A percentile compares a stretch with the other conserved stretches of the same genome.
Conservation (phyloP, 805 yeast genomes). For the Ogataea trehalophila region DNA sequence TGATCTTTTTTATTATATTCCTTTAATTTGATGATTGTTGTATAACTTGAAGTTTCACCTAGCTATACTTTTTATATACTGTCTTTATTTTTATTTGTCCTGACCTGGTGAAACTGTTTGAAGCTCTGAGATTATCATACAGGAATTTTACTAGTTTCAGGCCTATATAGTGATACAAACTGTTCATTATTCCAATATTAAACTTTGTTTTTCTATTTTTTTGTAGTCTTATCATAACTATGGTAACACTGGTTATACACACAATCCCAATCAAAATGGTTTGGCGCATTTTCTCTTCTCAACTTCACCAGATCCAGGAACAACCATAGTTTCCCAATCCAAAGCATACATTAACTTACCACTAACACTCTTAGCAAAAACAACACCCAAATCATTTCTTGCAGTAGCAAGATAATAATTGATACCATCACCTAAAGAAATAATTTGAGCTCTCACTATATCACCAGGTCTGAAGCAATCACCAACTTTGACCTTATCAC, state of each 20-base stretch:
- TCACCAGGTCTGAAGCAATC: slow-evolving; percentile 90
- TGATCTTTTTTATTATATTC: background rate
- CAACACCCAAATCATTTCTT: slow-evolving; percentile 86
- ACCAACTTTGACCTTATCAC: slow-evolving; percentile 77
- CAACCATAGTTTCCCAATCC: slow-evolving; percentile 95
- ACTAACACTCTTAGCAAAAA: slow-evolving; percentile 71
- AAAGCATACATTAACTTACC: slow-evolving; percentile 81
- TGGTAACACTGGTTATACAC: too few species aligned
- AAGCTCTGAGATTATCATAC: too few species aligned
- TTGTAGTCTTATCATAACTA: too few species aligned
- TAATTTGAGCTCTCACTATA: slow-evolving; percentile 74
- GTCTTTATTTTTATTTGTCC: too few species aligned
- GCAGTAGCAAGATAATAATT: slow-evolving; percentile 89
- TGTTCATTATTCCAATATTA: too few species aligned
- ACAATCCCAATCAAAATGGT: slow-evolving; percentile 44
- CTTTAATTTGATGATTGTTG: background rate
- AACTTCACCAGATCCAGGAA: slow-evolving; percentile 64
- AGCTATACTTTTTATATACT: too few species aligned
- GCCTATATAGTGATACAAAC: too few species aligned
- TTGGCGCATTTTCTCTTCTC: slow-evolving; percentile 91
- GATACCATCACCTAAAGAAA: slow-evolving; percentile 91
- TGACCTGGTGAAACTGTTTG: too few species aligned
- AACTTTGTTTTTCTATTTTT: too few species aligned
- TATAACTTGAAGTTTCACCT: background rate
- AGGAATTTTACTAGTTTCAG: too few species aligned